These are phyloP conservation scores for Boletus eberwhitei DNA, from an alignment of 768 basidiomycete species.

Conservation along the genomic window DNA sequence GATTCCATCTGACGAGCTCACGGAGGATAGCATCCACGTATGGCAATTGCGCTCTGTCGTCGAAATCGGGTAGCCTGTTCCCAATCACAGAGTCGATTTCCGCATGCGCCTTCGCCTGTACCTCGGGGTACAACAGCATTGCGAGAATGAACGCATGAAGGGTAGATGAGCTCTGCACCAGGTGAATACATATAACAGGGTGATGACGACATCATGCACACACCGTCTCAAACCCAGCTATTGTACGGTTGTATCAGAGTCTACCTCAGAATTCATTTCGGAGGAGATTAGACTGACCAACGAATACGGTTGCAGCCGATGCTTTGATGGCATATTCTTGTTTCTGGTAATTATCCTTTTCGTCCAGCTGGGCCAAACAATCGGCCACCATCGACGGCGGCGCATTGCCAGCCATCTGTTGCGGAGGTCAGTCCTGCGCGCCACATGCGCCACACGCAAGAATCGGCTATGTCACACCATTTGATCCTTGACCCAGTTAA, in stretches of 20 bases:
- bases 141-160: conserved; percentile 27
- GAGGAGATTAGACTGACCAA: conserved; percentile 13
- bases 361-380: conserved; percentile 17
- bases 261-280: neutral
- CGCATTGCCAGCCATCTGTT: conserved; percentile 14
- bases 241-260: neutral
- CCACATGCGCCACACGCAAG: neutral
- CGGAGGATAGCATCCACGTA: conserved; percentile 42
- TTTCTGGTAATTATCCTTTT: conserved; percentile 9
- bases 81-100: conserved; percentile 29
- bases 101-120: conserved; percentile 23
- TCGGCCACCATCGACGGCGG: conserved; percentile 28
- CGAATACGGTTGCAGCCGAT: conserved; percentile 22
- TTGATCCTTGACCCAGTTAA: conserved; percentile 23
- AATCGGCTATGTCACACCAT: conserved; percentile 12
- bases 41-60: conserved; percentile 31
- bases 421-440: neutral
- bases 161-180: conserved; percentile 22
- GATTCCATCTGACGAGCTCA: conserved; percentile 32
- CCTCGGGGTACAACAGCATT: conserved; percentile 27
- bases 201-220: neutral
- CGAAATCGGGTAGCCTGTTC: conserved; percentile 23
- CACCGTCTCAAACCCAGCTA: conserved; percentile 28
- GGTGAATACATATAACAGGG: neutral
- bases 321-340: conserved; percentile 28